phyloP scores from a whole-genome alignment of 176 grass and related monocot species.

The Canna indica region DNA sequence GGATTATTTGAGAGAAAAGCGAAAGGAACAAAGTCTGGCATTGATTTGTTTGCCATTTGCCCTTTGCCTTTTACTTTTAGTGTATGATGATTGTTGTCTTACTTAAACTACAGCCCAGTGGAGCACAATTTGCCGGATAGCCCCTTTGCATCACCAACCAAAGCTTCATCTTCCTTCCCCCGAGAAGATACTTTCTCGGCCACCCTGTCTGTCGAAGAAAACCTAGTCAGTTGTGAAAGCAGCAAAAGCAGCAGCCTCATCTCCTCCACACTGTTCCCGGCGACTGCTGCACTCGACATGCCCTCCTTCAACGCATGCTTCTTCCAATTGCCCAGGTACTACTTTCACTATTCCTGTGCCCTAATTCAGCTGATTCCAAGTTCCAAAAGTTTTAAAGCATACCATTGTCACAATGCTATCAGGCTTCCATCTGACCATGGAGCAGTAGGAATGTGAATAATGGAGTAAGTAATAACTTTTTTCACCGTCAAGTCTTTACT shows the following conservation, averaged over 20 bases:
- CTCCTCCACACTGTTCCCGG: conserved; percentile 40
- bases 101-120: conserved; percentile 33
- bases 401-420: conserved; percentile 2
- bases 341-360: not conserved
- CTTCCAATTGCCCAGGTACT: conserved; percentile 71
- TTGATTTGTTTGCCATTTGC: conserved; percentile 4
- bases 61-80: conserved; percentile 25
- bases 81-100: not conserved
- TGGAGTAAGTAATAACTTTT: conserved; percentile 33
- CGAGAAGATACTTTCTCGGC: not conserved
- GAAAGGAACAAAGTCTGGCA: not conserved
- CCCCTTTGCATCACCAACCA: conserved; percentile 69
- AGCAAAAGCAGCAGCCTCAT: conserved; percentile 27
- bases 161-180: conserved; percentile 26
- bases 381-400: not conserved
- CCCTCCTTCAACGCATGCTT: conserved; percentile 64
- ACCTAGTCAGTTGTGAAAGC: too few species aligned
- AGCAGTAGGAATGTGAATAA: conserved; percentile 76
- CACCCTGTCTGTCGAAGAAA: conserved; percentile 14
- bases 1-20: too few species aligned
- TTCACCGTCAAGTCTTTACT: not conserved
- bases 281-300: conserved; percentile 40
- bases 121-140: conserved; percentile 74
- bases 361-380: not conserved
- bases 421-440: conserved; percentile 73